A percentile compares a stretch with the other conserved stretches of the same genome.
phyloP scores from a whole-genome alignment of 2,329 filamentous ascomycete genomes.

The Tolypocladium inflatum region DNA sequence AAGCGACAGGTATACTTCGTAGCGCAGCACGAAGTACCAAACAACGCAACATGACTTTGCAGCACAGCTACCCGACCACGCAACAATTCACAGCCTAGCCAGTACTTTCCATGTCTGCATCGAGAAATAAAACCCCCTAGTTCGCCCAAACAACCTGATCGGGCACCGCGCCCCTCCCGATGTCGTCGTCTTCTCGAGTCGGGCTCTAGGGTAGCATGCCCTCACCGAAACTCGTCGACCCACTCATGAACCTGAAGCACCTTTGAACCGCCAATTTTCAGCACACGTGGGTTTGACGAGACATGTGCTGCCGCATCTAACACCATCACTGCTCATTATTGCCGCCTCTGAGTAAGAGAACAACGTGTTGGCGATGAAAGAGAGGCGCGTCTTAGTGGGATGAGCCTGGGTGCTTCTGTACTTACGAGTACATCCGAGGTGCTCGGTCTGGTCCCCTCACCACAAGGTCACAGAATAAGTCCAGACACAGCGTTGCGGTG shows the following conservation, averaged over 20 bases:
- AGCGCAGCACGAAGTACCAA: too few species aligned
- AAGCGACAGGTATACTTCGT: too few species aligned
- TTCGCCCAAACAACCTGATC: neutral
- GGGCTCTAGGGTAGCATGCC: neutral
- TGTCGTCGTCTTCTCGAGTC: neutral
- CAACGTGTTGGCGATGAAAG: neutral
- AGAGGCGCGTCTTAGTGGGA: neutral
- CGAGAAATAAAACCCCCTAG: neutral
- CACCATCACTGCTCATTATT: neutral
- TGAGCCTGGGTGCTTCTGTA: neutral
- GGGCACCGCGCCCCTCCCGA: neutral
- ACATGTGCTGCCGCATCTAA: neutral
- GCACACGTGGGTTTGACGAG: neutral
- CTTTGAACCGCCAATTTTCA: neutral
- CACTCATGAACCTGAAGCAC: neutral
- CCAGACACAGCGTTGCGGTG: neutral
- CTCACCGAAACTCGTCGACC: neutral
- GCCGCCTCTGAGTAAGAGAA: neutral
- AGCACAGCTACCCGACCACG: neutral
- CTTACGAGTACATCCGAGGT: neutral
- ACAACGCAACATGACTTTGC: too few species aligned
- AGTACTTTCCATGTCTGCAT: neutral
- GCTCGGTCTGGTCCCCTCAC: neutral
- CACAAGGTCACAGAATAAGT: neutral
- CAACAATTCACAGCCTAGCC: neutral